Conservation (phyloP, 306 rosid species). For the Echinosophora koreensis region DNA sequence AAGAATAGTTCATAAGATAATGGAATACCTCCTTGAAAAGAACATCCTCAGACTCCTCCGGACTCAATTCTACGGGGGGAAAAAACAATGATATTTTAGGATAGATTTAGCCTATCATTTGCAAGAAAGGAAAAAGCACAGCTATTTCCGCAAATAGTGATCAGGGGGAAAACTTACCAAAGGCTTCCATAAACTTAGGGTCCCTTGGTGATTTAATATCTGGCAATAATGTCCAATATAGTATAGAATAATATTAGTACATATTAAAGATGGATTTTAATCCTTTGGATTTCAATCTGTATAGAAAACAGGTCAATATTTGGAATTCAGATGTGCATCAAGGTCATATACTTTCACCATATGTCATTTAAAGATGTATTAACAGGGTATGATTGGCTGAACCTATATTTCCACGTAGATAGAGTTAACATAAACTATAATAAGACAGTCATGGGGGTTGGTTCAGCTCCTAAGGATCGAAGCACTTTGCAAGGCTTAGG, state of each 20-base stretch:
- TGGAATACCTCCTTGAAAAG: constrained; percentile 89
- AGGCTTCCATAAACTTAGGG: constrained; percentile 94
- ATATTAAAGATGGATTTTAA: constrained; percentile 7
- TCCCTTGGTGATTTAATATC: constrained; percentile 89
- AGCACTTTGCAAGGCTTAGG: constrained; percentile 4
- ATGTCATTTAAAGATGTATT: not conserved
- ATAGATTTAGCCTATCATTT: constrained; percentile 34
- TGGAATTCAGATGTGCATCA: constrained; percentile 18
- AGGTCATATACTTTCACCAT: not conserved
- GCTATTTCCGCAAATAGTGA: constrained; percentile 33
- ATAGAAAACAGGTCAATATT: constrained; percentile 20
- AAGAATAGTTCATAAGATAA: constrained; percentile 42
- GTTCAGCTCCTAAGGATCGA: not conserved
- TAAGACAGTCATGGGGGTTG: not conserved
- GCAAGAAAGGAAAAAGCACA: constrained; percentile 25
- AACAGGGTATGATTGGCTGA: not conserved
- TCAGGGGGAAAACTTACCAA: constrained; percentile 67
- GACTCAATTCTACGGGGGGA: constrained; percentile 75
- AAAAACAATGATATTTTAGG: constrained; percentile 46
- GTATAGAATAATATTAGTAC: constrained; percentile 33
- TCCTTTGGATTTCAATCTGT: not conserved
- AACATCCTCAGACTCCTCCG: constrained; percentile 98
- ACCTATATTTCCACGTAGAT: constrained; percentile 3
- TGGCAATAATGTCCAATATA: constrained; percentile 51
- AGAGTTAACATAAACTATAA: not conserved